Percentiles rank a stretch among this genome's conserved stretches.
These are phyloP conservation scores for Przewalskia tangutica DNA, from an alignment of 257 asterid species.

Conservation along the genomic window DNA sequence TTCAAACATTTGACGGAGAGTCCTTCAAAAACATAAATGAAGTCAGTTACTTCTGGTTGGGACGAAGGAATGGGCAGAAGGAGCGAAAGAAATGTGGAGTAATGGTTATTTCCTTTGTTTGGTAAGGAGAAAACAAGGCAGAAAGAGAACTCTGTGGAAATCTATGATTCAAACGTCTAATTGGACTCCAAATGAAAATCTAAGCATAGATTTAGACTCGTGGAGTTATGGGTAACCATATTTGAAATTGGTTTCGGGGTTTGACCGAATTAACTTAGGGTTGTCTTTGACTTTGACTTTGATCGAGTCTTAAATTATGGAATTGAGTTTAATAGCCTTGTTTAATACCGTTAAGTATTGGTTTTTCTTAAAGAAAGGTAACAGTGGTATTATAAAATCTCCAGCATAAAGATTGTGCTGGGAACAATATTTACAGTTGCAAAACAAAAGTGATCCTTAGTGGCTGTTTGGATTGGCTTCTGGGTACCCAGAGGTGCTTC, in stretches of 20 bases:
- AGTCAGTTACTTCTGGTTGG: constrained; percentile 1
- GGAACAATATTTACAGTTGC: too few species aligned
- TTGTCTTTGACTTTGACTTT: neutral
- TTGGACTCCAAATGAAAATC: neutral
- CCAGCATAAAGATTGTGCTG: neutral
- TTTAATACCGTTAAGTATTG: neutral
- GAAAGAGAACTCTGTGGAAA: neutral
- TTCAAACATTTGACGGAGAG: constrained; percentile 82
- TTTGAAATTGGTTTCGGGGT: neutral
- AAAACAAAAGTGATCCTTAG: too few species aligned
- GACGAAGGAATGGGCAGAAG: neutral
- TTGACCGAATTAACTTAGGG: neutral
- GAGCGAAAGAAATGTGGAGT: neutral
- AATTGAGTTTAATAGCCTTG: neutral
- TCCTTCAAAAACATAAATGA: constrained; percentile 47
- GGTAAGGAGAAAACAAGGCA: neutral
- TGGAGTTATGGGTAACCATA: neutral
- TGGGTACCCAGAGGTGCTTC: too few species aligned
- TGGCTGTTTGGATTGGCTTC: too few species aligned
- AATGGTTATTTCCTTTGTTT: neutral
- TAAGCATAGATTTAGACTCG: neutral
- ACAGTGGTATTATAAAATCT: neutral
- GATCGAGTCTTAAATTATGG: neutral
- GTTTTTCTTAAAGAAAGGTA: neutral
- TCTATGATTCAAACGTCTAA: neutral